These are phyloP conservation scores for Lactarius pseudohatsudake DNA, from an alignment of 768 basidiomycete species.

Conservation along the genomic window DNA sequence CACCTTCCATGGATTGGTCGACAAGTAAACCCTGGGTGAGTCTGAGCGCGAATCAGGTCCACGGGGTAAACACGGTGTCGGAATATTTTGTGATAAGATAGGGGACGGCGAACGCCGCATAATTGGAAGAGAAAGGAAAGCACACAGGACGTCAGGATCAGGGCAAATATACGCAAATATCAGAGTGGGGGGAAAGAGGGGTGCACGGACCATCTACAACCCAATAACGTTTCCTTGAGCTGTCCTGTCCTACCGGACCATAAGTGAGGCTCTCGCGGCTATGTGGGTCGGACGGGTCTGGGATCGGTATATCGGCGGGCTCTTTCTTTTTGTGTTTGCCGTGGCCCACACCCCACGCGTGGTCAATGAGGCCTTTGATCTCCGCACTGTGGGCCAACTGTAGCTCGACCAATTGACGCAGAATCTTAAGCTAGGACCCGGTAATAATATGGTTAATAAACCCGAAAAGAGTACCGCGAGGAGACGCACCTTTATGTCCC, in stretches of 20 bases:
- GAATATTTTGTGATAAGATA: constrained; percentile 31
- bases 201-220: constrained; percentile 82
- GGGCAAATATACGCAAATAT: constrained; percentile 76
- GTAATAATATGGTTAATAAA: constrained; percentile 25
- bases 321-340: constrained; percentile 85
- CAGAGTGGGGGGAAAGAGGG: constrained; percentile 33
- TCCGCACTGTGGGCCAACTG: constrained; percentile 69
- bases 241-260: constrained; percentile 75
- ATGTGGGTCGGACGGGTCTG: constrained; percentile 58
- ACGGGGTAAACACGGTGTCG: constrained; percentile 27
- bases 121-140: constrained; percentile 43
- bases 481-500: constrained; percentile 74
- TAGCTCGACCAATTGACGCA: constrained; percentile 83
- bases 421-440: constrained; percentile 64
- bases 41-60: constrained; percentile 44
- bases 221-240: constrained; percentile 79
- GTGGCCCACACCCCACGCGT: constrained; percentile 82
- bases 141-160: constrained; percentile 39
- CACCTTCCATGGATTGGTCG: constrained; percentile 90
- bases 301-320: constrained; percentile 48
- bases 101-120: constrained; percentile 40
- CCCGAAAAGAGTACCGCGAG: constrained; percentile 31
- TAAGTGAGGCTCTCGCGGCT: constrained; percentile 66
- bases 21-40: constrained; percentile 80
- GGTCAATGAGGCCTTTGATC: constrained; percentile 73